Evolutionary conservation across 371 early-diverging fungal genomes (phyloP), one percentile per base, ranked within the genome.

Genomic region (Mucor irregularis): DNA sequence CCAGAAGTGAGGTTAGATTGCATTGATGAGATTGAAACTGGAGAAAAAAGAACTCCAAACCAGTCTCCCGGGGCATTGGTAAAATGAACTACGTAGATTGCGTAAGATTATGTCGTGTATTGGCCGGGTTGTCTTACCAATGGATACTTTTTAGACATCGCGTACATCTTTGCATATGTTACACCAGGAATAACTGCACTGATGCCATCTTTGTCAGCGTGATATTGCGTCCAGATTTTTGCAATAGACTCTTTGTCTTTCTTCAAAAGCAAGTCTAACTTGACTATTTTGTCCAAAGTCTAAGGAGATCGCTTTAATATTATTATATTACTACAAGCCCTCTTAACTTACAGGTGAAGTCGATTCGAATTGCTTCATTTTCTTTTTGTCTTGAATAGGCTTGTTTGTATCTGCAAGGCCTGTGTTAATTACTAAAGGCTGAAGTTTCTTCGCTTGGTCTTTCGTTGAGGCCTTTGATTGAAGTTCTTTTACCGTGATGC

Each of bases 41-140:
- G 64, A 94, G 53, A 30, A 91, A 68, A 69, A 85, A 93, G 63
- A 96, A 90, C 62, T 96, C 96, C 28, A 90, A 80, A 14, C 95
- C 96, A 9, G 81, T 72, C 22, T 84, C 81, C 9, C 91, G 82
- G 16, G 93, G 91, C 58, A 95, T 66, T 14, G 96, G 95, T 9
- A 96, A 69, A 13, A 96, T 66, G 68, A 96, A 96, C 89, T 90
- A 68, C 4, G 5, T 30, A 30, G 31, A 51, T 34, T 21, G 28
- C 9, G 16, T 9, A 11, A 34, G 16, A 33, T 24, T 33, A 33
- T 33, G n/a, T 3, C 19, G 10, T 31, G 10, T 19, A 30, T 42
- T 16, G 29, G 9, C 35, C n/a, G 13, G 0, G 5, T 34, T 16
- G 5, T 19, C 7, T 49, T 55, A 55, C 92, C 76, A 87, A 50